Conservation (phyloP, 768 basidiomycete species). For the Lactarius psammicola region DNA sequence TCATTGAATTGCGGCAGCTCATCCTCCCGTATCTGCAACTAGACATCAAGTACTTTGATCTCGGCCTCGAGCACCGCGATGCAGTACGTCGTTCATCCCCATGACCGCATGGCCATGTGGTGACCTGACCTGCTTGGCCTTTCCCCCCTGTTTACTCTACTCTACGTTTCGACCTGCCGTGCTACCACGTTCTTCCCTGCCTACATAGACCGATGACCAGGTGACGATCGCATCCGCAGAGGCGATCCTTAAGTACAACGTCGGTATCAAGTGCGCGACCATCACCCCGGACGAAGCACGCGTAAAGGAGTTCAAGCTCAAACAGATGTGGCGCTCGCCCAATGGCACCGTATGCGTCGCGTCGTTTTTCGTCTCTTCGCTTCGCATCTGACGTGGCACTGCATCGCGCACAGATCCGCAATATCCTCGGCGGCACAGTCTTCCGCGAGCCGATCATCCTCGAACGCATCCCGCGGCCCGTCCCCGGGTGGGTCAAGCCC, state of each 20-base stretch:
- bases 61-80: slow-evolving; percentile 94
- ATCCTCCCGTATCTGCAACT: slow-evolving; percentile 93
- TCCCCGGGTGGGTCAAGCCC: slow-evolving; percentile 96
- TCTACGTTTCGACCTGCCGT: not conserved
- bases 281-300: slow-evolving; percentile 98
- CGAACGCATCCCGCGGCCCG: slow-evolving; percentile 82
- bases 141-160: not conserved
- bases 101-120: no score
- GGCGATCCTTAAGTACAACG: slow-evolving; percentile 90
- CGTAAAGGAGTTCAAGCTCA: slow-evolving; percentile 95
- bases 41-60: slow-evolving; percentile 97
- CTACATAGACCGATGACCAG: slow-evolving; percentile 79
- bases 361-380: slow-evolving; percentile 11
- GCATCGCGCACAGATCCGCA: slow-evolving; percentile 65
- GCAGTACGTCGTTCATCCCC: slow-evolving; percentile 46
- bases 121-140: not conserved
- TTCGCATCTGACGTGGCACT: slow-evolving; percentile 13
- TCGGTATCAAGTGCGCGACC: slow-evolving; percentile 99
- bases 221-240: slow-evolving; percentile 93
- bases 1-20: slow-evolving; percentile 50
- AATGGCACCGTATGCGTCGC: slow-evolving; percentile 76
- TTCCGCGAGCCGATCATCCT: slow-evolving; percentile 99
- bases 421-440: slow-evolving; percentile 96
- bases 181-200: not conserved
- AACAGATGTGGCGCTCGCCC: slow-evolving; percentile 98